Conservation (phyloP, 805 yeast species). For the Zygotorulaspora danielsina region DNA sequence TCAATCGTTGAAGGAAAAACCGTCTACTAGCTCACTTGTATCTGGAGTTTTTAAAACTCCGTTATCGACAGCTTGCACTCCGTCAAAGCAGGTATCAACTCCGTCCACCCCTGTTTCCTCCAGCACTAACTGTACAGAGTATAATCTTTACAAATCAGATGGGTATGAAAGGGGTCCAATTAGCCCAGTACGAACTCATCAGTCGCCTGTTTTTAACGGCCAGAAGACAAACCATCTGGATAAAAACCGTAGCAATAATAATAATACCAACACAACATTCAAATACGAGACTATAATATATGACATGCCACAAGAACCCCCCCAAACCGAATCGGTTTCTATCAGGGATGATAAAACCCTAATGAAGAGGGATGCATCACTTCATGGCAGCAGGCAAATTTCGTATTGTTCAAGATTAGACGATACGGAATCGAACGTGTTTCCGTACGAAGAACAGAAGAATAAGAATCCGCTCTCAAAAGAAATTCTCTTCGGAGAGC, state of each 20-base stretch:
- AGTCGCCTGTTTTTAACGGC: not conserved
- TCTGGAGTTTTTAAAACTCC: slow-evolving; percentile 31
- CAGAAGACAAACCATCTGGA: slow-evolving; percentile 2
- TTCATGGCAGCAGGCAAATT: slow-evolving; percentile 4
- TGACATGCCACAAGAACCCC: slow-evolving; percentile 32
- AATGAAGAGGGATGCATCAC: slow-evolving; percentile 4
- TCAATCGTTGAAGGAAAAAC: slow-evolving; percentile 26
- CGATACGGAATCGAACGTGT: not conserved
- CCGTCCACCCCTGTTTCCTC: slow-evolving; percentile 27
- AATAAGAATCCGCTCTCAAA: slow-evolving; percentile 6
- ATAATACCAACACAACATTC: slow-evolving; percentile 20
- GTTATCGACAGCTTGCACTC: slow-evolving; percentile 24
- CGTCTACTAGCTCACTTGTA: slow-evolving; percentile 26
- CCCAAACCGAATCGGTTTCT: slow-evolving; percentile 8
- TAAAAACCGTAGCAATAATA: slow-evolving; percentile 1
- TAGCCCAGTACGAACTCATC: slow-evolving; percentile 11
- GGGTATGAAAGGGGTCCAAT: slow-evolving; percentile 7
- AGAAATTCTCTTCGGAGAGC: slow-evolving; percentile 29
- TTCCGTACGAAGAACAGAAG: not conserved
- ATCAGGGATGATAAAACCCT: slow-evolving; percentile 12
- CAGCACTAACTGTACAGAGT: slow-evolving; percentile 5
- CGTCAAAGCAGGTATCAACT: slow-evolving; percentile 23
- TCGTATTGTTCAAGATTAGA: slow-evolving; percentile 2
- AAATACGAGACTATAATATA: slow-evolving; percentile 38
- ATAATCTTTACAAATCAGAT: not conserved